These are phyloP conservation scores for Serendipita sp. DNA, from an alignment of 768 basidiomycete genomes.

Conservation along the genomic window DNA sequence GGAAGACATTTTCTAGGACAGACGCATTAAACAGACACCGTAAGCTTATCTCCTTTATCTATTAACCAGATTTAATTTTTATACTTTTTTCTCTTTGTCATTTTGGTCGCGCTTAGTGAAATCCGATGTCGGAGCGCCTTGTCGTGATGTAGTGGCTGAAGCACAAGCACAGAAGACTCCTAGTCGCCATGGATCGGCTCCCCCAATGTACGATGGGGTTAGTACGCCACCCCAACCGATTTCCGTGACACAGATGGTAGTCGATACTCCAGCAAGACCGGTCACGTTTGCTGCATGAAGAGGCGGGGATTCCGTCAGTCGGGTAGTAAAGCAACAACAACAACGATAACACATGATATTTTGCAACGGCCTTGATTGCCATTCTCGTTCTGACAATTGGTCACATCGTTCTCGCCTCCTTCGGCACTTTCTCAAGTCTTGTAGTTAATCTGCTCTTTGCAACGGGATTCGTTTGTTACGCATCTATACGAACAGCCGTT, in stretches of 20 bases:
- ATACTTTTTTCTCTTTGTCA: not conserved
- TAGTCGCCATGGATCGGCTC: not conserved
- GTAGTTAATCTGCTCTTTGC: no score
- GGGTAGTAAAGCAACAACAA: no score
- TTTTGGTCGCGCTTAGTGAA: conserved; percentile 34
- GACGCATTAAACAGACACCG: conserved; percentile 74
- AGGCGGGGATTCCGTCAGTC: no score
- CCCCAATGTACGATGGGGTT: not conserved
- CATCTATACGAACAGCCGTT: no score
- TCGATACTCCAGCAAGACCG: not conserved
- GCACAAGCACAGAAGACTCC: not conserved
- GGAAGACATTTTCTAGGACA: conserved; percentile 84
- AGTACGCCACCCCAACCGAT: not conserved
- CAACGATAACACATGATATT: no score
- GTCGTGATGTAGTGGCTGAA: not conserved
- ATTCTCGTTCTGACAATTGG: no score
- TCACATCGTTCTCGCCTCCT: no score
- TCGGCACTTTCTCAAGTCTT: no score
- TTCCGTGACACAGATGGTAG: not conserved
- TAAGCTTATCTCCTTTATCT: conserved; percentile 30
- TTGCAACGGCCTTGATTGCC: no score
- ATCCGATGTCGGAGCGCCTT: conserved; percentile 52
- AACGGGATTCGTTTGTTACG: no score
- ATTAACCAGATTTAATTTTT: not conserved
- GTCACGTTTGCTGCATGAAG: not conserved